phyloP scores from a whole-genome alignment of 176 grass and related monocot species.

The Areca catechu region DNA sequence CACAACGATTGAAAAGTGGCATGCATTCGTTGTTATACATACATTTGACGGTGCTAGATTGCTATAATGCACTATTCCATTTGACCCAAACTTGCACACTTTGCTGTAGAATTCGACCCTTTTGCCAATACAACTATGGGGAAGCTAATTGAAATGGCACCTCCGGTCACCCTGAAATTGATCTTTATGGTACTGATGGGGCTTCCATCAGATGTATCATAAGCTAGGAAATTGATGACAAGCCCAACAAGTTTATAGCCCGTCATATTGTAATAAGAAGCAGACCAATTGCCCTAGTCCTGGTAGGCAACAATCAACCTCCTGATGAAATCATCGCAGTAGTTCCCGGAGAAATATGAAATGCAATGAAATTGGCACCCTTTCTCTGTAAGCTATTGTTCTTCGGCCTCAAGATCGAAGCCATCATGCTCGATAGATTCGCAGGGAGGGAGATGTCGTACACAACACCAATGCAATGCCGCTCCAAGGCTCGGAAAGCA shows the following conservation, averaged over 20 bases:
- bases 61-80: constrained; percentile 7
- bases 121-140: not conserved
- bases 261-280: constrained; percentile 11
- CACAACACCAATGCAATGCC: not conserved
- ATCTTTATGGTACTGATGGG: not conserved
- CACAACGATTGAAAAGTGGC: constrained; percentile 16
- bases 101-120: not conserved
- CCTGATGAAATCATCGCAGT: not conserved
- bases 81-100: constrained; percentile 3
- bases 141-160: constrained; percentile 5
- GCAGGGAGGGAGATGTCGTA: constrained; percentile 8
- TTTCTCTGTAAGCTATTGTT: constrained; percentile 4
- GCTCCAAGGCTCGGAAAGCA: not conserved
- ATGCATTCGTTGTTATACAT: constrained; percentile 1
- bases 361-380: constrained; percentile 11
- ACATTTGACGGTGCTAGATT: not conserved
- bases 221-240: constrained; percentile 13
- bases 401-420: constrained; percentile 9
- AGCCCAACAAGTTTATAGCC: constrained; percentile 4
- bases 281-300: constrained; percentile 11
- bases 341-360: constrained; percentile 6
- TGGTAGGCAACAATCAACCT: constrained; percentile 12
- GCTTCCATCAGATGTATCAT: constrained; percentile 10
- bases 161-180: not conserved
- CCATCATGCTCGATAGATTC: constrained; percentile 12